Evolutionary conservation across 495 filamentous ascomycete species (phyloP).

Genomic region (Penicillium cataractarum): DNA sequence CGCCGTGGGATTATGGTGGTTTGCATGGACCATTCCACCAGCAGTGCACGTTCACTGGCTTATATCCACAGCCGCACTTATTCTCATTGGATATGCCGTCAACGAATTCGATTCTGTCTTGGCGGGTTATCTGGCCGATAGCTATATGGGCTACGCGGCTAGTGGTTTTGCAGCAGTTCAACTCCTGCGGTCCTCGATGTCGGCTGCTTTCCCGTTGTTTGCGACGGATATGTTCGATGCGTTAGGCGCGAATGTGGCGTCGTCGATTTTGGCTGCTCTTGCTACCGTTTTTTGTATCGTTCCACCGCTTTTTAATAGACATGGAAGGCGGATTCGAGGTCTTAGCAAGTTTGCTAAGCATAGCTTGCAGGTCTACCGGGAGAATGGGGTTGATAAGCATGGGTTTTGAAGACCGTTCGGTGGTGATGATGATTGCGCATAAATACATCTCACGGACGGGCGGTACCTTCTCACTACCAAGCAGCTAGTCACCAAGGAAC

Average conservation of each 20-base stretch:
- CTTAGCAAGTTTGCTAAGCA: neutral
- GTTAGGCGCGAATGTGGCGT: neutral
- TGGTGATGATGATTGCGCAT: neutral
- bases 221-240: neutral
- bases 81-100: neutral
- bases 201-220: neutral
- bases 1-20: slow-evolving; percentile 2
- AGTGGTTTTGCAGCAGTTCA: neutral
- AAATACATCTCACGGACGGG: neutral
- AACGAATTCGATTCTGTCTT: neutral
- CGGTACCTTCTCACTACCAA: no score
- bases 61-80: neutral
- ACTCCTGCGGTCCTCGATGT: neutral
- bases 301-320: neutral
- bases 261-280: neutral
- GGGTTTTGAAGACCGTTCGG: neutral
- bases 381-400: neutral
- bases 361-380: slow-evolving; percentile 2
- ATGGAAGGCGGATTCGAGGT: neutral
- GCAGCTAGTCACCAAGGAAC: neutral
- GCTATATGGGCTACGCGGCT: neutral
- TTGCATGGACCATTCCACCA: neutral
- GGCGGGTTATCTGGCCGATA: neutral
- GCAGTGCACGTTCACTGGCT: neutral
- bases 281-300: neutral